Evolutionary conservation across 495 filamentous ascomycete species (phyloP).

Genomic region (Penicillium silybi): DNA sequence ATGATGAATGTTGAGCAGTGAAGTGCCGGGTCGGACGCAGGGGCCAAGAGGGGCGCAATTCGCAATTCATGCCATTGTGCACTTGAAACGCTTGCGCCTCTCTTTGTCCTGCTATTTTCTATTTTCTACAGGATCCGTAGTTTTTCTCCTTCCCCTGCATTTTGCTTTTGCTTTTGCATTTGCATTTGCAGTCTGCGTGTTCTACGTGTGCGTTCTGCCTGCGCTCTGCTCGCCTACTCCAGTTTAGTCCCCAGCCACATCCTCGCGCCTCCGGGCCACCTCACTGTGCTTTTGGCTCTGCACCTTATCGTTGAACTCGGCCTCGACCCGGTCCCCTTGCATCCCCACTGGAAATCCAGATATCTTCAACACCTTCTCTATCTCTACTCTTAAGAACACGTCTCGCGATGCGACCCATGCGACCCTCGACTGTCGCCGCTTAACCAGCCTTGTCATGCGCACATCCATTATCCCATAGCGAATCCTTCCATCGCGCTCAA

Average conservation of each 20-base stretch:
- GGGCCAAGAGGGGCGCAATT: neutral
- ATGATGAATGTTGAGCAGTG: neutral
- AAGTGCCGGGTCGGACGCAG: neutral
- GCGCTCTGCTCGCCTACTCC: neutral
- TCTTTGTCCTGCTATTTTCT: neutral
- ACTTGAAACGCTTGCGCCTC: constrained; percentile 1
- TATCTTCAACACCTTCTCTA: constrained; percentile 13
- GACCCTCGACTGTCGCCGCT: constrained; percentile 2
- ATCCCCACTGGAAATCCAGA: neutral
- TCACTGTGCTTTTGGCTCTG: neutral
- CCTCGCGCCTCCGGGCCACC: neutral
- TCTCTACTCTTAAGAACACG: constrained; percentile 2
- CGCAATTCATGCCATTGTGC: neutral
- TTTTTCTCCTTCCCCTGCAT: neutral
- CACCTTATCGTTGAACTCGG: neutral
- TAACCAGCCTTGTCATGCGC: constrained; percentile 6
- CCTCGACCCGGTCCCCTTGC: constrained; percentile 18
- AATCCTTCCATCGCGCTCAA: neutral
- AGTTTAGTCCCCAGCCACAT: neutral
- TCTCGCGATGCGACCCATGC: constrained; percentile 15
- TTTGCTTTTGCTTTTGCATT: too few relatives aligned
- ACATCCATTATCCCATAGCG: neutral
- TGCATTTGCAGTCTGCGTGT: neutral
- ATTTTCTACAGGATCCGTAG: neutral
- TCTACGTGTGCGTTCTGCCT: neutral